Base-by-base conservation (phyloP, 345 rosid genomes). In the Excoecaria cochinchinensis region DNA sequence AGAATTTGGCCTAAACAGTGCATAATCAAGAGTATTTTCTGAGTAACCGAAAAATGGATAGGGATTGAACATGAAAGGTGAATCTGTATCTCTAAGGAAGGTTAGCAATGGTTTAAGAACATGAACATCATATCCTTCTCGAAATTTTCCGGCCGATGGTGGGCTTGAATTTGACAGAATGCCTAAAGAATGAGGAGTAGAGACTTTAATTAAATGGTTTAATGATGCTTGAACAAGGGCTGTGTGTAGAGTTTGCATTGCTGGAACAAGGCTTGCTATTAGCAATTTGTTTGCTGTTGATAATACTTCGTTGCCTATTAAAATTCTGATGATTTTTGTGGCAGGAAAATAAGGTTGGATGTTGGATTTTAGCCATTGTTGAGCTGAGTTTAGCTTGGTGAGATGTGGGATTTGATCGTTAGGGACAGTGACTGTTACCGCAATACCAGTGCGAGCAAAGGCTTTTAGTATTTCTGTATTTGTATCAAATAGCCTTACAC, bases 231-330 rank as follows among this genome's bases (percentile, higher is more conserved):
- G 74, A 7, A 83, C 94, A 1, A 95, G 89, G 21, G 97, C 94
- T 0, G 92, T 57, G 62, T 92, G 95, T 6, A 95, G 91, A 1
- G 87, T 83, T 59, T 87, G 89, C 91, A 95, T 90, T 0, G 99
- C 97, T 0, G 87, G 88, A 60, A 95, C 89, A 14, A 95, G 79
- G 77, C 58, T 84, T 13, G 82, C 73, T 38, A 89, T 75, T 8
- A 88, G 58, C 62, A 82, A 60, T 77, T 82, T 88, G 80, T 82
- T 77, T 1, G 81, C 88, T 1, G 92, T 84, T 56, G 97, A 76
- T 44, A 95, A 25, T 0, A 92, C 95, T 78, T 95, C 99, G 71
- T 92, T 95, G 53, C 99, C 99, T 3, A 95, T 91, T 56, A 95
- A 82, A 74, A 95, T 84, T 5, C 97, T 83, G 82, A 89, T 84